Evolutionary conservation across 73 alveolate species (phyloP), one percentile per base, ranked within the genome.

Genomic region (Uronychia binucleata): DNA sequence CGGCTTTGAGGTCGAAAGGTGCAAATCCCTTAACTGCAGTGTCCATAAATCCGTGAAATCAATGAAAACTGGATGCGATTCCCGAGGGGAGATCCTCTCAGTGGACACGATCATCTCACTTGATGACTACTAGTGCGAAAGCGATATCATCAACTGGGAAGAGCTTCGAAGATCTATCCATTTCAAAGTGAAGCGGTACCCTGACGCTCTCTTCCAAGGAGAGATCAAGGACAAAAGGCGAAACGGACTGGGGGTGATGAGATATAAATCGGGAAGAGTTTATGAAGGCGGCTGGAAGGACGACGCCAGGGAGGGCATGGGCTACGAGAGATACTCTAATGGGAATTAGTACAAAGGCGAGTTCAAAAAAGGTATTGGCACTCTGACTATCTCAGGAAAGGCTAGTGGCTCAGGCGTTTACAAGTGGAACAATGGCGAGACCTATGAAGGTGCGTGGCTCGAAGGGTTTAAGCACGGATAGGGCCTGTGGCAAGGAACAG

Each of bases 401-500:
- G 98, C 30, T 91, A 83, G 87, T 33, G 97, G 97, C 0, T 30
- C 34, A 30, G 97, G 97, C 28, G 67, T 80, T 30, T 93, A 83
- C 74, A 86, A 34, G 19, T 93, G 97, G 96, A 76, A 32, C 30
- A 75, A 46, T 35, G 90, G 90, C 28, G 90, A 83, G 31, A 33
- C 34, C 26, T 89, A 89, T 86, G 92, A 89, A 78, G 95, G 95
- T 28, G 79, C 58, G 14, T 89, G 95, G 95, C 35, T 33, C 31
- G 46, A 83, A 34, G 90, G 90, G 26, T 76, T 33, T 26, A 83
- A 83, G 31, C 80, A 83, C 1, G 90, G 90, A 0, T 28, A 33
- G 28, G 90, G 90, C 33, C 28, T 28, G 1, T 83, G 90, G 90
- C 1, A 32, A 34, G 82, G 34, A 28, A 34, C 82, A 28, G 28